phyloP scores from a whole-genome alignment of 352 stramenopile genomes.

The Globisporangium cylindrosporum region DNA sequence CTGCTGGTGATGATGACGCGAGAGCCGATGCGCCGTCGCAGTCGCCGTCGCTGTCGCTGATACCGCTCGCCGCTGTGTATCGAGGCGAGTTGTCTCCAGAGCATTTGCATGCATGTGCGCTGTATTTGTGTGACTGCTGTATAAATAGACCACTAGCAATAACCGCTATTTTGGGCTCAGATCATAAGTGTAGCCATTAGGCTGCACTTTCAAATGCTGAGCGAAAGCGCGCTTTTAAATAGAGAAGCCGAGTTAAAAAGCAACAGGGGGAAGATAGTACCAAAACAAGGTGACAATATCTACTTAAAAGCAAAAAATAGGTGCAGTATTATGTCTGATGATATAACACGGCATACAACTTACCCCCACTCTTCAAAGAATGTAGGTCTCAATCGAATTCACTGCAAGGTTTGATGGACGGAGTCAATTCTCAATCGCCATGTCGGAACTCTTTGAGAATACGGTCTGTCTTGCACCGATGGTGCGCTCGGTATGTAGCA shows the following conservation, averaged over 20 bases:
- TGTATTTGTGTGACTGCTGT: neutral
- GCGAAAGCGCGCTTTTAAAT: neutral
- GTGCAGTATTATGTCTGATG: neutral
- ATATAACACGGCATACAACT: neutral
- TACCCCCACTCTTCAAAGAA: slow-evolving; percentile 1
- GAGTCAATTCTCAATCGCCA: slow-evolving; percentile 2
- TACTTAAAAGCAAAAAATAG: slow-evolving; percentile 5
- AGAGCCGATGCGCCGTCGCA: neutral
- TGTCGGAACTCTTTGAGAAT: slow-evolving; percentile 60
- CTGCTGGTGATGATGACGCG: slow-evolving; percentile 4
- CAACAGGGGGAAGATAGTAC: neutral
- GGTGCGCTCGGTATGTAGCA: slow-evolving; percentile 86
- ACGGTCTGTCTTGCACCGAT: slow-evolving; percentile 90
- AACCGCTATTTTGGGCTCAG: neutral
- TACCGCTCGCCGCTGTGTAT: neutral
- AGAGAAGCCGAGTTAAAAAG: neutral
- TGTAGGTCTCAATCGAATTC: neutral
- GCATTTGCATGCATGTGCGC: neutral
- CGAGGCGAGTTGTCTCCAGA: neutral
- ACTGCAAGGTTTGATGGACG: neutral
- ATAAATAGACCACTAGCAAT: neutral
- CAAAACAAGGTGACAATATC: neutral
- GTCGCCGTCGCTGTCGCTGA: neutral
- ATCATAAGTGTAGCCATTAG: neutral
- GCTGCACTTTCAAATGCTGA: neutral